Evolutionary conservation across 441 rosid species (phyloP).

Genomic region (Erysimum pusillum): DNA sequence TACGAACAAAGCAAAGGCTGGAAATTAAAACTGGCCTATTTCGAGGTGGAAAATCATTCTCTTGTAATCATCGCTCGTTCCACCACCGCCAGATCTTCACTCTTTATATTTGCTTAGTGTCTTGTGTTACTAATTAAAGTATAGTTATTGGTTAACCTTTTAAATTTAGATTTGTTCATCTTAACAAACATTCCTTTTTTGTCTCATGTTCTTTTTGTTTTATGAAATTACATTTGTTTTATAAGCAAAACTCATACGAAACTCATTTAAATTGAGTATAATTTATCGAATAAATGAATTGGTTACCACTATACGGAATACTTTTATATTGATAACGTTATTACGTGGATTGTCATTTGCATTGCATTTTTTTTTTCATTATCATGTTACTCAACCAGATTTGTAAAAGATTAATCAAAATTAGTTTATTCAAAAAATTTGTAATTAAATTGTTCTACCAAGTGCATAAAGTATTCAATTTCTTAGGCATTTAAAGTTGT

Average conservation of each 20-base stretch:
- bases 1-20: conserved; percentile 57
- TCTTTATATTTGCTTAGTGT: conserved; percentile 34
- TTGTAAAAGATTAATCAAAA: neutral
- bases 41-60: conserved; percentile 47
- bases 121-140: conserved; percentile 37
- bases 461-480: neutral
- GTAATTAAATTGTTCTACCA: neutral
- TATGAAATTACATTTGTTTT: neutral
- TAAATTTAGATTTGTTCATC: neutral
- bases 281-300: neutral
- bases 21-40: conserved; percentile 33
- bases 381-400: neutral
- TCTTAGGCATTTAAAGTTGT: conserved; percentile 2
- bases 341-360: neutral
- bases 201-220: neutral
- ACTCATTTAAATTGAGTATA: neutral
- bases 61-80: conserved; percentile 46
- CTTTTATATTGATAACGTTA: neutral
- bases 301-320: neutral
- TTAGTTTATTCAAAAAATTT: neutral
- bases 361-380: neutral
- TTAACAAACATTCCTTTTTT: conserved; percentile 19
- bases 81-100: conserved; percentile 37
- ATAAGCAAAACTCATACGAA: neutral
- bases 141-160: conserved; percentile 5